Evolutionary conservation across 345 rosid species (phyloP).

Genomic region (Linum tenue): DNA sequence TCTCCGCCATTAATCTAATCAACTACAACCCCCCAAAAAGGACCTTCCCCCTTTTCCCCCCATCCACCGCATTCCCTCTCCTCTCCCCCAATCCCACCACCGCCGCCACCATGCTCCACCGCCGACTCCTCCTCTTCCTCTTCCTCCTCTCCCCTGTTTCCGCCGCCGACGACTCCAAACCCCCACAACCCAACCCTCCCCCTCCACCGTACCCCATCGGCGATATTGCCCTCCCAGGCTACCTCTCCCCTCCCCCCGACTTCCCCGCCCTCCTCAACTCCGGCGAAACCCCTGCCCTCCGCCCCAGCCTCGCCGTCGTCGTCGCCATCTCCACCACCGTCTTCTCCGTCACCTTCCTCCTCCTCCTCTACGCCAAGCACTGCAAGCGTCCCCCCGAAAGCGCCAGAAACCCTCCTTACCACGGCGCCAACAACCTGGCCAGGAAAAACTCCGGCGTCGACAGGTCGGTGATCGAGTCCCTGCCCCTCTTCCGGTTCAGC

Average conservation of each 20-base stretch:
- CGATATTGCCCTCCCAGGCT: not conserved
- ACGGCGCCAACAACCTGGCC: not conserved
- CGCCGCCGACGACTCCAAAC: slow-evolving; percentile 6
- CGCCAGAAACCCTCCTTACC: slow-evolving; percentile 17
- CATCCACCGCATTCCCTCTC: not conserved
- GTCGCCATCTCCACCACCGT: slow-evolving; percentile 55
- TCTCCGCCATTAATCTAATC: not conserved
- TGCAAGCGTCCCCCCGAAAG: slow-evolving; percentile 26
- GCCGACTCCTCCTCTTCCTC: not conserved
- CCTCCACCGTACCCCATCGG: not conserved
- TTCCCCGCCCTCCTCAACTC: slow-evolving; percentile 14
- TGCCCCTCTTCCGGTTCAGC: slow-evolving; percentile 75
- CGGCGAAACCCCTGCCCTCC: slow-evolving; percentile 30
- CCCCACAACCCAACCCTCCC: slow-evolving; percentile 6
- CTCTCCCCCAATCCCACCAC: not conserved
- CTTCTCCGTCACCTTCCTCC: slow-evolving; percentile 62
- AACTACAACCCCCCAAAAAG: not conserved
- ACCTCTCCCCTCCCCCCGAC: not conserved
- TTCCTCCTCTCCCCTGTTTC: not conserved
- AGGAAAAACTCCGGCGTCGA: slow-evolving; percentile 76
- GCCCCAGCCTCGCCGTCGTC: slow-evolving; percentile 51
- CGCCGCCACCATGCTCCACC: not conserved
- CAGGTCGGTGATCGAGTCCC: slow-evolving; percentile 55
- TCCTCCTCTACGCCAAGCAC: slow-evolving; percentile 78
- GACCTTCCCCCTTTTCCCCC: not conserved